A percentile compares a stretch with the other conserved stretches of the same genome.
phyloP scores from a whole-genome alignment of 2,329 filamentous ascomycete genomes.

The Diplodia scrobiculata region DNA sequence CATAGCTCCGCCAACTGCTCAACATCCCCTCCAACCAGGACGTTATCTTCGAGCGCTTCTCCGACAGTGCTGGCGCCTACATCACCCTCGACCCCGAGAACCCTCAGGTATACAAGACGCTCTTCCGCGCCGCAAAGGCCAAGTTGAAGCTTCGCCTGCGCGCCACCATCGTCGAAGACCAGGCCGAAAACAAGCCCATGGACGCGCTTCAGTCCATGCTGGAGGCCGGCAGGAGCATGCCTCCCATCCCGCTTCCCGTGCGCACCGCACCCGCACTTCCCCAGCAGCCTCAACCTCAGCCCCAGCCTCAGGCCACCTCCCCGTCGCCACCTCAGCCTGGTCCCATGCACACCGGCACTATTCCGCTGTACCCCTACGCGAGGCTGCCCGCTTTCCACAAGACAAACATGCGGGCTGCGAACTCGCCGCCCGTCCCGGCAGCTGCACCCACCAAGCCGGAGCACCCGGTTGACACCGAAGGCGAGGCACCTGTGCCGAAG shows the following conservation, averaged over 20 bases:
- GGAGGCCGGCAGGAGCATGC: constrained; percentile 1
- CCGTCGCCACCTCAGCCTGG: neutral
- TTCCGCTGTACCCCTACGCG: constrained; percentile 27
- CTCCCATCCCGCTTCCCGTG: constrained; percentile 18
- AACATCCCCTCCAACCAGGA: constrained; percentile 63
- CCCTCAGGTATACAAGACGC: constrained; percentile 86
- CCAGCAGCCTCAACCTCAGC: neutral
- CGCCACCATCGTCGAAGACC: constrained; percentile 57
- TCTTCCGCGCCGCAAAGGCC: constrained; percentile 93
- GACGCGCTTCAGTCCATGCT: constrained; percentile 7
- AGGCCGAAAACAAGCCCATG: neutral
- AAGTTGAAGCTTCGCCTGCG: constrained; percentile 95
- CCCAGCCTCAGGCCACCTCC: constrained; percentile 24
- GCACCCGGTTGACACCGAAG: constrained; percentile 31
- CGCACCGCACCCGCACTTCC: constrained; percentile 16
- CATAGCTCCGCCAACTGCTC: constrained; percentile 70
- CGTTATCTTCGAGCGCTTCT: constrained; percentile 85
- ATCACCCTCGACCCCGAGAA: constrained; percentile 78
- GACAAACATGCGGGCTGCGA: constrained; percentile 27
- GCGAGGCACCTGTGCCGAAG: constrained; percentile 48
- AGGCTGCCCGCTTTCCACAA: constrained; percentile 31
- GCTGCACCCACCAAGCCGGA: neutral
- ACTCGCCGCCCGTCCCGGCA: constrained; percentile 1
- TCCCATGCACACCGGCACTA: constrained; percentile 19
- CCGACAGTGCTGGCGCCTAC: constrained; percentile 83